Base-by-base conservation (phyloP, 164 flowering plant genomes). In the Saururus chinensis region DNA sequence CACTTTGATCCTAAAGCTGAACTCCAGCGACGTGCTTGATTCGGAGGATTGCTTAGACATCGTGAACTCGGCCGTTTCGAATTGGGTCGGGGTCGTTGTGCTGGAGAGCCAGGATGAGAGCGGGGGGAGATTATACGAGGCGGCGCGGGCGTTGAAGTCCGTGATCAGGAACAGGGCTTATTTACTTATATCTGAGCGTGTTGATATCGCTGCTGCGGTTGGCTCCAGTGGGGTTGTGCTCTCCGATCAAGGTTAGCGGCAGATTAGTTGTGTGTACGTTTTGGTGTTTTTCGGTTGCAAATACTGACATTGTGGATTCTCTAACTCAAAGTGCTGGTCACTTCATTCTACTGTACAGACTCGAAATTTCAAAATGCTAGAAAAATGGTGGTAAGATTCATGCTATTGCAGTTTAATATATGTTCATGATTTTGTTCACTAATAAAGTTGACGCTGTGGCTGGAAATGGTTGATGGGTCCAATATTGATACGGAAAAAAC, bases 221-320 rank as follows among this genome's bases (percentile, higher is more conserved):
- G 80, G 82, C 70, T 96, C 98, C 20, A 84, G 84, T 41, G 98
- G 98, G 0, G 98, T 92, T 68, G 71, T 87, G 51, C 89, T 92
- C 42, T 86, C 98, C 60, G 96, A 92, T 75, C 84, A 89, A 84
- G 98, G 98, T 89, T 60, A 9, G 61, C 45, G 55, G 49, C 49
- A 7, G 14, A 12, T 17, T 17, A 1, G 2, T 45, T 45, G 14
- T 45, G 14, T 12, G 49, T 45, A 12, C 4, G 49, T 45, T 45
- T 45, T 17, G 14, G 45, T 41, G 8, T 41, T 13, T 41, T 41
- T 41, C 49, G 2, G 13, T 45, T 17, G 11, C 7, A 45, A 12
- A 17, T 9, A 13, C 11, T 45, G 17, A 45, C 49, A 12, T 0
- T 12, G 14, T 45, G 49, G 17, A 4, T 12, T 0, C 49, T 45